A percentile compares a stretch with the other conserved stretches of the same genome.
Conservation (phyloP, 768 basidiomycete genomes). For the Naganishia friedmannii region DNA sequence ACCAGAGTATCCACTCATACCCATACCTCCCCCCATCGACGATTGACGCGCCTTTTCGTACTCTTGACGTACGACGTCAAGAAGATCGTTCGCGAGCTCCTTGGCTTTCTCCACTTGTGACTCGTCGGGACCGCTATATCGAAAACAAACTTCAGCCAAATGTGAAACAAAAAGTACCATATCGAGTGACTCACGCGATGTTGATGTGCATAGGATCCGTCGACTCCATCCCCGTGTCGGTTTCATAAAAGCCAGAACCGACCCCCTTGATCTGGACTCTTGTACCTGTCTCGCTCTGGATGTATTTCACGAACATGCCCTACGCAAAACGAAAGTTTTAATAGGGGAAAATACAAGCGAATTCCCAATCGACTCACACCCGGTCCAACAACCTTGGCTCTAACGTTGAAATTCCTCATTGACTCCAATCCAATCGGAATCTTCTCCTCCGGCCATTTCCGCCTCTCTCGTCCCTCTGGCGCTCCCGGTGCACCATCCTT, state of each 20-base stretch:
- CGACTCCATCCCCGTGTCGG: slow-evolving; percentile 79
- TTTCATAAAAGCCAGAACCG: slow-evolving; percentile 92
- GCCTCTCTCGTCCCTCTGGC: slow-evolving; percentile 44
- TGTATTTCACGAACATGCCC: slow-evolving; percentile 98
- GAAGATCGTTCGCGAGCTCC: slow-evolving; percentile 79
- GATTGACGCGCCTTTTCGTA: slow-evolving; percentile 70
- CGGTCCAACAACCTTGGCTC: slow-evolving; percentile 96
- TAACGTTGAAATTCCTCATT: slow-evolving; percentile 92
- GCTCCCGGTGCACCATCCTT: slow-evolving; percentile 30
- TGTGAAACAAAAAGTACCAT: background rate
- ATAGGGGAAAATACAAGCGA: background rate
- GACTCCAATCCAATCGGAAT: slow-evolving; percentile 81
- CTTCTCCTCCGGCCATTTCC: slow-evolving; percentile 99
- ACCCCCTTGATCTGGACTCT: slow-evolving; percentile 95
- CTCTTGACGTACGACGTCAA: slow-evolving; percentile 81
- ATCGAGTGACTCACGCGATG: slow-evolving; percentile 65
- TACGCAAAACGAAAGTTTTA: slow-evolving; percentile 44
- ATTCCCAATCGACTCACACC: slow-evolving; percentile 58
- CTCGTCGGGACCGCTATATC: slow-evolving; percentile 76
- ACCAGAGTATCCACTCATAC: slow-evolving; percentile 36
- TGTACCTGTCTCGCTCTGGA: slow-evolving; percentile 91
- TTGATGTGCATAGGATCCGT: slow-evolving; percentile 90
- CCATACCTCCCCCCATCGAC: slow-evolving; percentile 26
- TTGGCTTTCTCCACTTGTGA: slow-evolving; percentile 81
- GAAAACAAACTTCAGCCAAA: background rate